These are phyloP conservation scores for Phytophthora hibernalis DNA, from an alignment of 352 stramenopile genomes.

Conservation along the genomic window DNA sequence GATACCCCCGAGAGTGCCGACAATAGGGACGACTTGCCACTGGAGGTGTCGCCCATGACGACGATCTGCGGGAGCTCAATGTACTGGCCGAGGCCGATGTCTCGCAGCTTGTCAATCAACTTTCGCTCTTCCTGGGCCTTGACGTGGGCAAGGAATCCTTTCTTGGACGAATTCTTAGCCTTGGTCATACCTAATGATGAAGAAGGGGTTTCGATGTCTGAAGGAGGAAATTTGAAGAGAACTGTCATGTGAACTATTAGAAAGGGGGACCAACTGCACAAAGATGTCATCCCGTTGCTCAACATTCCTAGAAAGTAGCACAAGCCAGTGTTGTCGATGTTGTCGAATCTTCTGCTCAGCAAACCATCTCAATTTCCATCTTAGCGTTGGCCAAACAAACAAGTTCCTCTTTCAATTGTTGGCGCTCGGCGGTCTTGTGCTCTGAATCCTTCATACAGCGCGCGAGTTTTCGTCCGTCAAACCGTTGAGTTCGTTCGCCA, in stretches of 20 bases:
- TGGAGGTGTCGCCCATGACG: slow-evolving; percentile 92
- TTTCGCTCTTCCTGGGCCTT: no score
- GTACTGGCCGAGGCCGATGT: slow-evolving; percentile 69
- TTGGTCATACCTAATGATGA: no score
- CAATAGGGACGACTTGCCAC: slow-evolving; percentile 89
- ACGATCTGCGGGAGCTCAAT: slow-evolving; percentile 90
- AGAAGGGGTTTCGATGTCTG: no score
- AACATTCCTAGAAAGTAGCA: not conserved
- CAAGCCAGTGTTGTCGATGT: not conserved
- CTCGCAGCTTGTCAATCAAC: slow-evolving; percentile 58
- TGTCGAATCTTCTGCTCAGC: no score
- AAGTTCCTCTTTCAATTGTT: slow-evolving; percentile 37
- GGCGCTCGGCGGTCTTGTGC: slow-evolving; percentile 28
- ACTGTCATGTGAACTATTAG: no score
- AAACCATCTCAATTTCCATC: slow-evolving; percentile 45
- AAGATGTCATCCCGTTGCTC: not conserved
- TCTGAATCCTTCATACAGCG: slow-evolving; percentile 47
- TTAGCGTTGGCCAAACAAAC: slow-evolving; percentile 39
- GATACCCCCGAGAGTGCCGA: slow-evolving; percentile 84
- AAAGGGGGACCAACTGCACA: no score
- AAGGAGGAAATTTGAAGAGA: no score
- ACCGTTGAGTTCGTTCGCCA: slow-evolving; percentile 37
- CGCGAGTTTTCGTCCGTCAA: slow-evolving; percentile 49
- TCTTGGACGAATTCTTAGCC: no score
- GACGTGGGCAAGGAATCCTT: no score